phyloP scores from a whole-genome alignment of 2,329 filamentous ascomycete genomes.

The Cladosporium sp. region DNA sequence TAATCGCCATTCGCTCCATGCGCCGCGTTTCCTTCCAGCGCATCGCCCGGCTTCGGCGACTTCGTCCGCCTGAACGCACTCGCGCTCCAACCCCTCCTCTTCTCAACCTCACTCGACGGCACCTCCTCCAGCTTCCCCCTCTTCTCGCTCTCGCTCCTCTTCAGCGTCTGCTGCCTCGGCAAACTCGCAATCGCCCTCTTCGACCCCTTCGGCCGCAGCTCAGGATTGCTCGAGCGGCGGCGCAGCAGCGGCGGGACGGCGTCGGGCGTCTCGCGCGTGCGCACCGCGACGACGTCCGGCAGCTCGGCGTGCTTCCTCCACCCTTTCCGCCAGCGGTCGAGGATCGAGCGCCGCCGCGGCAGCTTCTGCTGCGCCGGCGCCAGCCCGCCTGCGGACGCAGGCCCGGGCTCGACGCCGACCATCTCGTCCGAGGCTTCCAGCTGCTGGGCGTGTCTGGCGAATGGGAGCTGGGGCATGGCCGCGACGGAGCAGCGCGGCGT shows the following conservation, averaged over 20 bases:
- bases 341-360: slow-evolving; percentile 3
- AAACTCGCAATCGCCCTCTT: slow-evolving; percentile 69
- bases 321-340: slow-evolving; percentile 5
- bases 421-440: slow-evolving; percentile 9
- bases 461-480: slow-evolving; percentile 11
- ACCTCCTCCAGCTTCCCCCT: slow-evolving; percentile 59
- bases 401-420: slow-evolving; percentile 6
- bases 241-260: slow-evolving; percentile 5
- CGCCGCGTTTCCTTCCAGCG: slow-evolving; percentile 27
- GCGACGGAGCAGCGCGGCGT: background rate
- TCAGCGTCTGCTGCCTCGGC: slow-evolving; percentile 71
- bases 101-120: slow-evolving; percentile 57
- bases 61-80: slow-evolving; percentile 36
- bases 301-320: slow-evolving; percentile 6
- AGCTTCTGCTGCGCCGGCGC: slow-evolving; percentile 5
- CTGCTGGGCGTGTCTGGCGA: slow-evolving; percentile 9
- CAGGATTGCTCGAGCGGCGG: slow-evolving; percentile 6
- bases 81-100: slow-evolving; percentile 39
- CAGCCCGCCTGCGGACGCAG: background rate
- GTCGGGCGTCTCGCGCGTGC: background rate
- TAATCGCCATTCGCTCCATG: slow-evolving; percentile 3
- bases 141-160: slow-evolving; percentile 70
- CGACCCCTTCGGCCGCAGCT: slow-evolving; percentile 5
- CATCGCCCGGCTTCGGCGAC: slow-evolving; percentile 34
- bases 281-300: background rate